A percentile compares a stretch with the other conserved stretches of the same genome.
Conservation (phyloP, 75 land plant species). For the Cupressus sempervirens region DNA sequence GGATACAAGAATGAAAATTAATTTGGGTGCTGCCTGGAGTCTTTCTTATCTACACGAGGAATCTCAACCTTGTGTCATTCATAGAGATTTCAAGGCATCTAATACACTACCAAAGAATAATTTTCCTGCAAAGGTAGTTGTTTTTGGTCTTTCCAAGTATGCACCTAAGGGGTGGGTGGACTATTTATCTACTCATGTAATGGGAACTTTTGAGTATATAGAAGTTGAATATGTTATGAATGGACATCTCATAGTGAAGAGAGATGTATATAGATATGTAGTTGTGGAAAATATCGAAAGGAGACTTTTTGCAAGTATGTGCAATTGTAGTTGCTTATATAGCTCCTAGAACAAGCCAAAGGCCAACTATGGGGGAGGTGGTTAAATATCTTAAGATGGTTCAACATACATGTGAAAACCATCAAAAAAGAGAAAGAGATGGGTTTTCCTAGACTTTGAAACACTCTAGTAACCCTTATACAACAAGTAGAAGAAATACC, state of each 20-base stretch:
- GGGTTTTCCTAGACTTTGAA: constrained; percentile 15
- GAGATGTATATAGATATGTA: constrained; percentile 99
- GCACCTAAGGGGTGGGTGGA: constrained; percentile 90
- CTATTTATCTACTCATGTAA: constrained; percentile 87
- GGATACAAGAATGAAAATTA: constrained; percentile 94
- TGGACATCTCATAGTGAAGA: constrained; percentile 93
- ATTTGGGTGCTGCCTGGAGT: constrained; percentile 95
- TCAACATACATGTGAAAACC: constrained; percentile 55
- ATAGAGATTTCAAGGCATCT: constrained; percentile 96
- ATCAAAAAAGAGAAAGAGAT: constrained; percentile 35
- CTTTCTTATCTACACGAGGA: constrained; percentile 95
- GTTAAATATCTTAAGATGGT: constrained; percentile 96
- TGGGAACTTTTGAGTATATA: constrained; percentile 99
- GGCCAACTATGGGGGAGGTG: constrained; percentile 99
- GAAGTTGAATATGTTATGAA: constrained; percentile 99
- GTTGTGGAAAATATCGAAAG: constrained; percentile 77
- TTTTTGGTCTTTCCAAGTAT: constrained; percentile 92
- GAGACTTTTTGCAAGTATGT: constrained; percentile 93
- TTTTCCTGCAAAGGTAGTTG: constrained; percentile 93
- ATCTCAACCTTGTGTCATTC: constrained; percentile 97
- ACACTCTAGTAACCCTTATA: constrained; percentile 22
- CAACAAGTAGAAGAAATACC: constrained; percentile 35
- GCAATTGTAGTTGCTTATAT: constrained; percentile 98
- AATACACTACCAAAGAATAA: constrained; percentile 88
- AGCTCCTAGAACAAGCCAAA: constrained; percentile 82